Percentiles rank a stretch among this genome's conserved stretches.
Evolutionary conservation across 176 grass and related monocot species (phyloP).

Genomic region (Luzula sylvatica): DNA sequence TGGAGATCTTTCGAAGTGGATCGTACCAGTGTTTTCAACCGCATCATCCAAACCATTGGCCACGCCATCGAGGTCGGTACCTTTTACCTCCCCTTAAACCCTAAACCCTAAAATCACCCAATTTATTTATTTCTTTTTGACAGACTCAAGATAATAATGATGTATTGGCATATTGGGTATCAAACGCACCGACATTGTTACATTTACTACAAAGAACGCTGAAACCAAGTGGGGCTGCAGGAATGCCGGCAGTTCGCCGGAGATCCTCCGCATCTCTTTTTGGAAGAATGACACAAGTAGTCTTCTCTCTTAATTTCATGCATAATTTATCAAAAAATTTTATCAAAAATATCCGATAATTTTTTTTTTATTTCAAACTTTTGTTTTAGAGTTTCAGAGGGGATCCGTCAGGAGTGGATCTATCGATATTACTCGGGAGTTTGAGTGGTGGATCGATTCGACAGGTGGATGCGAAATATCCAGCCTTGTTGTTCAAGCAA

Average conservation of each 20-base stretch:
- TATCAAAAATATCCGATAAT: too few relatives aligned
- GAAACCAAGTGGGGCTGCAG: slow-evolving; percentile 85
- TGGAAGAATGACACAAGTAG: slow-evolving; percentile 97
- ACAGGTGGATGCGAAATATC: slow-evolving; percentile 98
- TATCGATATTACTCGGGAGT: slow-evolving; percentile 75
- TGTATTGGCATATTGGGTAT: slow-evolving; percentile 92
- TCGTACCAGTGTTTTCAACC: slow-evolving; percentile 97
- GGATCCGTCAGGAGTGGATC: slow-evolving; percentile 81
- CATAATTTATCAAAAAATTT: too few relatives aligned
- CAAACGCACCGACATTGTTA: slow-evolving; percentile 90
- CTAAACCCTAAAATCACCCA: slow-evolving; percentile 1
- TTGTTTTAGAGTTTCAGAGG: slow-evolving; percentile 85
- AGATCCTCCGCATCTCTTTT: slow-evolving; percentile 93
- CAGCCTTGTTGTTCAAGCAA: slow-evolving; percentile 89
- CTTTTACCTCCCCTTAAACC: not conserved
- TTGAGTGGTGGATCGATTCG: slow-evolving; percentile 69
- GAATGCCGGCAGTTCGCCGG: slow-evolving; percentile 82
- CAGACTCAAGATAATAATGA: slow-evolving; percentile 99
- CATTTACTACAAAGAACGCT: slow-evolving; percentile 84
- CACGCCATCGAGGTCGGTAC: slow-evolving; percentile 93
- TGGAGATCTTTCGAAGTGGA: slow-evolving; percentile 99
- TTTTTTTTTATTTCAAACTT: slow-evolving; percentile 5
- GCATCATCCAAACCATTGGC: slow-evolving; percentile 98
- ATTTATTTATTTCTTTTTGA: slow-evolving; percentile 7
- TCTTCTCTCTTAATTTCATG: too few relatives aligned